Base-by-base conservation (phyloP, 164 flowering plant genomes). In the Vitis riparia region DNA sequence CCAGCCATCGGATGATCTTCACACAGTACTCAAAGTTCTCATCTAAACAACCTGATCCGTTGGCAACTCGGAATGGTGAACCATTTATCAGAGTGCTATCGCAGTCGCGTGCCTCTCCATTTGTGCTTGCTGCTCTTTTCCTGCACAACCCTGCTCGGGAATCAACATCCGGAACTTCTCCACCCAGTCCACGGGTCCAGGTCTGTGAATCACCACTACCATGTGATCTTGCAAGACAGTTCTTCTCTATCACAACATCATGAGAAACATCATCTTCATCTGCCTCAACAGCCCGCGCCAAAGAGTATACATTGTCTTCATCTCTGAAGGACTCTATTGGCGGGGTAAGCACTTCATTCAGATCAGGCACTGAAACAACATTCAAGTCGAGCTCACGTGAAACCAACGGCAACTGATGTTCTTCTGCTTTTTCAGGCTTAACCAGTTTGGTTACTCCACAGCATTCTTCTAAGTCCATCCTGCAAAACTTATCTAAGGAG, bases 1-100 rank as follows among this genome's bases (percentile, higher is more conserved):
- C 99, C 68, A 95, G 83, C 93, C 92, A 85, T 30, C 98, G 81
- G 50, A 93, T 90, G 29, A 84, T 81, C 82, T 90, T 91, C 73
- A 95, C 98, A 75, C 98, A 95, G 76, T 88, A 84, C 81, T 93
- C 99, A 52, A 90, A 90, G 77, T 81, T 87, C 76, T 82, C 93
- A 59, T 89, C 97, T 71, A 90, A 74, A 61, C 73, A 58, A 53
- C 78, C 82, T 15, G 89, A 78, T 48, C 82, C 80, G 63, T 72
- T 71, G 5, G 85, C 68, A 14, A 81, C 47, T n/a, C 66, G 69
- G 51, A 82, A 71, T 37, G 89, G 92, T 17, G 97, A 90, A 17
- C 89, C 91, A 71, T 88, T 91, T 30, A 89, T 84, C 72, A 93
- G 71, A 68, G 91, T 85, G 80, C 98, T 95, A 73, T 93, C 98